Base-by-base conservation (phyloP, 2,329 filamentous ascomycete species). In the Cladosporium sp. region DNA sequence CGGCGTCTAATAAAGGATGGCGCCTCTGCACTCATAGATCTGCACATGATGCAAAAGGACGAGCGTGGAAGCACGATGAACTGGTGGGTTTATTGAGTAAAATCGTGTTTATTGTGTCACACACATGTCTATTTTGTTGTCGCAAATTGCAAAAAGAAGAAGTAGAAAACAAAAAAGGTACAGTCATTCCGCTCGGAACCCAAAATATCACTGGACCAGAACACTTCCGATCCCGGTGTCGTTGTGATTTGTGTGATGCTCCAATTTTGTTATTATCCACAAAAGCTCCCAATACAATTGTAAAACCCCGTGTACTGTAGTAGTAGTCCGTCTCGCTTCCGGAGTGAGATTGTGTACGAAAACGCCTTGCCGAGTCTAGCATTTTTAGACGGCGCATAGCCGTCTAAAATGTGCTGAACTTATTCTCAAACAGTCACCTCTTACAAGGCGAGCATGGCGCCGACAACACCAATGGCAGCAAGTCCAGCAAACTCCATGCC, bases 401-500 rank as follows among this genome's bases (percentile, higher is more conserved):
- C 30, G 10, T 30, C 30, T 1, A 21, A 24, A 6, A 11, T 8
- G 4, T 55, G 28, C 30, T 21, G 8, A 34, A 21, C 26, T 21
- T n/a, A 34, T 55, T 34, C 8, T 55, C 52, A 11, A 24, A 12
- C 10, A 34, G 21, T n/a, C 28, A 21, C 52, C 32, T 34, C 52
- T 59, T 69, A 69, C 55, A 69, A 60, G 38, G 70, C 70, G 11
- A 74, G 60, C 72, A 75, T 71, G 36, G 70, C 70, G 41, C 72
- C 72, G 24, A 74, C 68, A 6, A 71, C 66, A 57, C 71, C 70
- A 34, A 75, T 28, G n/a, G 70, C 70, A 14, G 66, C 62, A 65
- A 74, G 59, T 12, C 71, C 72, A 18, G 72, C 54, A 11, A 71
- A 47, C 61, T 74, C 70, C 69, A 73, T 70, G 12, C 71, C 70